Evolutionary conservation across 2,329 filamentous ascomycete genomes (phyloP).

Genomic region (Pseudofabraea citricarpa): DNA sequence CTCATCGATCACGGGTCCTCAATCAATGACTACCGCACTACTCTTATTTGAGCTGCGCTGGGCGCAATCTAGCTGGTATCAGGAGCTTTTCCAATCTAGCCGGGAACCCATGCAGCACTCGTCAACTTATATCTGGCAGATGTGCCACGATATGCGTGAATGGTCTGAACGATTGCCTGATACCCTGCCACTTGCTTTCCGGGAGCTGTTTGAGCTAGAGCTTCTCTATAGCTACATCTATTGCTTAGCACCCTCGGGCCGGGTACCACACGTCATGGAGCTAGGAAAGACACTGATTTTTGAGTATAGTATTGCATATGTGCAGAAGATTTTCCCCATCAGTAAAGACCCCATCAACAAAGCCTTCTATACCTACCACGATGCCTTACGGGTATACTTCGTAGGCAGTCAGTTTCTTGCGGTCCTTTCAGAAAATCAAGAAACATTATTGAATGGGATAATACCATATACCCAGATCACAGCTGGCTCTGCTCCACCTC

Average conservation of each 20-base stretch:
- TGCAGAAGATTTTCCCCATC: constrained; percentile 67
- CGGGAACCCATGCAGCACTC: constrained; percentile 64
- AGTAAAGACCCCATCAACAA: constrained; percentile 53
- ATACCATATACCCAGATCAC: constrained; percentile 16
- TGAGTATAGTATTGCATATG: constrained; percentile 79
- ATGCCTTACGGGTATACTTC: constrained; percentile 79
- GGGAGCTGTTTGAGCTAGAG: constrained; percentile 80
- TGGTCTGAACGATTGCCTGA: constrained; percentile 78
- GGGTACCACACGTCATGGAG: constrained; percentile 66
- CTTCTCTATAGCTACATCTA: constrained; percentile 88
- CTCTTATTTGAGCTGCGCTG: constrained; percentile 79
- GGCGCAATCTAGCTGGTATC: constrained; percentile 85
- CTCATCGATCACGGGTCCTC: constrained; percentile 37
- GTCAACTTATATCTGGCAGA: constrained; percentile 68
- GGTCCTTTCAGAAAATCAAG: constrained; percentile 52
- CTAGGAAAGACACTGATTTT: constrained; percentile 80
- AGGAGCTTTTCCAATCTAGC: constrained; percentile 77
- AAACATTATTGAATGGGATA: constrained; percentile 45
- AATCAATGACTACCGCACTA: constrained; percentile 63
- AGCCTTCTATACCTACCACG: constrained; percentile 79
- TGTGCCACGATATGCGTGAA: constrained; percentile 69
- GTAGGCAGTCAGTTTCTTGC: constrained; percentile 61
- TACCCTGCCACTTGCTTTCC: constrained; percentile 58
- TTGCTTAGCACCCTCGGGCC: constrained; percentile 74
- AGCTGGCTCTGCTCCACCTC: constrained; percentile 42